These are phyloP conservation scores for Senna tora DNA, from an alignment of 306 rosid species.

Conservation along the genomic window DNA sequence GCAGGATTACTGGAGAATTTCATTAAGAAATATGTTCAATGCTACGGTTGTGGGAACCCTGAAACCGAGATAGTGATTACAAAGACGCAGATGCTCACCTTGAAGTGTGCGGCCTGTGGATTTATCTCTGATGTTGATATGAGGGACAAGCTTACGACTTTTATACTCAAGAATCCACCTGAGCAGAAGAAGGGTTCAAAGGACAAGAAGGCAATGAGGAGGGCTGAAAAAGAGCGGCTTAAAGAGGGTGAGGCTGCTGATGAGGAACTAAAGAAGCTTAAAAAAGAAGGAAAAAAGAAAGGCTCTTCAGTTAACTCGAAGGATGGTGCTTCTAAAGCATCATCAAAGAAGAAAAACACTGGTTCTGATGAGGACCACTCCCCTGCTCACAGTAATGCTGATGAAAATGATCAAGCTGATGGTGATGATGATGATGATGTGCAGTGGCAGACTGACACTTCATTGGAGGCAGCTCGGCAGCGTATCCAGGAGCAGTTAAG, in stretches of 20 bases:
- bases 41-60: slow-evolving; percentile 84
- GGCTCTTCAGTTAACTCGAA: slow-evolving; percentile 50
- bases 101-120: slow-evolving; percentile 90
- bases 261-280: slow-evolving; percentile 67
- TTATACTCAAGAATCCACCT: slow-evolving; percentile 80
- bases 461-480: slow-evolving; percentile 67
- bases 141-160: slow-evolving; percentile 82
- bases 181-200: slow-evolving; percentile 71
- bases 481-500: slow-evolving; percentile 82
- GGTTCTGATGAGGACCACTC: slow-evolving; percentile 79
- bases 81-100: slow-evolving; percentile 68
- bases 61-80: slow-evolving; percentile 80
- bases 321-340: slow-evolving; percentile 44
- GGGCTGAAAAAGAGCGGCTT: slow-evolving; percentile 81
- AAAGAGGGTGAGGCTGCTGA: slow-evolving; percentile 84
- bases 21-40: slow-evolving; percentile 83
- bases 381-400: slow-evolving; percentile 54
- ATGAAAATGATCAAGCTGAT: slow-evolving; percentile 52
- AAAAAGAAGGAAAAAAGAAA: slow-evolving; percentile 72
- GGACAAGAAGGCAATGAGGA: slow-evolving; percentile 82
- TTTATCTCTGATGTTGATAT: slow-evolving; percentile 78
- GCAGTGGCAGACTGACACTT: slow-evolving; percentile 80
- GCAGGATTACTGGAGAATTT: slow-evolving; percentile 83
- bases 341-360: slow-evolving; percentile 55
- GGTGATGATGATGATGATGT: slow-evolving; percentile 54